Evolutionary conservation across 345 rosid species (phyloP), one percentile per base, ranked within the genome.

Genomic region (Eucalyptus marginata): DNA sequence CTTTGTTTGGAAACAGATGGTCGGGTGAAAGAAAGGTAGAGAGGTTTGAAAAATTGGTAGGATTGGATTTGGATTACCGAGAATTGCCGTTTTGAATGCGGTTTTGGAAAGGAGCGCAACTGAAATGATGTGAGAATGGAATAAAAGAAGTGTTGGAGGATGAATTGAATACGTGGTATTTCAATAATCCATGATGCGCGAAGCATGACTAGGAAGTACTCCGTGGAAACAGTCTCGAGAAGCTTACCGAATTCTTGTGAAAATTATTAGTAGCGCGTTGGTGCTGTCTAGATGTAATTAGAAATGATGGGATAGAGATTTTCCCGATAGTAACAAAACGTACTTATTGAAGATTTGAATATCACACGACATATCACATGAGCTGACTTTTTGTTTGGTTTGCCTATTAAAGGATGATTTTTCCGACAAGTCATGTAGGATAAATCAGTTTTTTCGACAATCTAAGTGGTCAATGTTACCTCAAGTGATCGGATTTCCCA

Each of bases 341-440:
- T 20, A 33, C 2, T 5, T 18, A 17, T 18, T 2, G 13, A 71
- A 71, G 14, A 17, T 17, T 0, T 71, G 2, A 12, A 31, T 17
- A 31, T 31, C 7, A 17, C 10, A 66, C 43, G 12, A 31, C 76
- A 66, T 20, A n/a, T n/a, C 1, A 71, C 24, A 71, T 10, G 13
- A 10, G 14, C 4, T 2, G 0, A 71, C 14, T 9, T 71, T 18
- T 16, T 71, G 81, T 71, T 71, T 5, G 25, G 25, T 33, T 9
- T 6, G 13, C 11, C 44, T 9, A 68, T 68, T 33, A 4, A 33
- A 68, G 2, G 25, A 33, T 20, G 46, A 71, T 71, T 71, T 3
- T 12, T 71, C 0, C 2, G 1, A 4, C 14, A 3, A 2, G 44
- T 11, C 13, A 3, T 2, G 25, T 5, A 6, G 44, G 81, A 33